Evolutionary conservation across 768 basidiomycete species (phyloP), one percentile per base, ranked within the genome.

Genomic region (Tephrocybe sp.): DNA sequence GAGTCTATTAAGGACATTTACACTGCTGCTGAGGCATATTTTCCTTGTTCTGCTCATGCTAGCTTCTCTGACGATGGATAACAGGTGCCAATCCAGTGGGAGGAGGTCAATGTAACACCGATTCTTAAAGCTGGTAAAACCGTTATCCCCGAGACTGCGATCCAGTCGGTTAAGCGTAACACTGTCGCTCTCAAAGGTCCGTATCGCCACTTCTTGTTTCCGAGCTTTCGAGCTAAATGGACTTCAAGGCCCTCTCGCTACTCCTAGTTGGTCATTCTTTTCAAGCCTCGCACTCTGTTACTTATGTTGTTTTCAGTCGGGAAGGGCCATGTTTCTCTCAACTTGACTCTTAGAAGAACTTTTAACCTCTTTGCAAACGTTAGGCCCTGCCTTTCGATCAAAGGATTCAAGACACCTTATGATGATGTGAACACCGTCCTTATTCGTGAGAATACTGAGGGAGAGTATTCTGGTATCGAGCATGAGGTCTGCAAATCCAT

Each of bases 361-460:
- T 99, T 99, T 79, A 93, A 93, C 68, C 84, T 99, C 46, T 99
- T 98, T 67, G 97, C 97, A 65, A 98, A 98, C 67, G 97, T 98
- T 62, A 87, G 97, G 53, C 97, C 97, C 32, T 99, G 97, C 66
- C 82, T 83, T 23, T 98, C 95, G 23, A 92, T 99, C 71, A 75
- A 92, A 69, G 97, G 97, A 23, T 98, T 87, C 80, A 97, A 97
- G 76, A 99, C 97, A 0, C 89, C 96, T 1, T 98, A 99, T 64
- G 95, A 98, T 67, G 88, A 98, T 63, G 97, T 99, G 58, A 89
- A 99, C 77, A 95, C 92, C 20, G 94, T 98, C 46, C 76, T 99
- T 59, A 99, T 99, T 68, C 92, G 97, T 65, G 97, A 99, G 76
- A 99, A 99, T 71, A 99, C 97, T 8, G 97, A 99, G 72, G 97